Evolutionary conservation across 495 filamentous ascomycete species (phyloP).

Genomic region (Neurospora sublineolata): DNA sequence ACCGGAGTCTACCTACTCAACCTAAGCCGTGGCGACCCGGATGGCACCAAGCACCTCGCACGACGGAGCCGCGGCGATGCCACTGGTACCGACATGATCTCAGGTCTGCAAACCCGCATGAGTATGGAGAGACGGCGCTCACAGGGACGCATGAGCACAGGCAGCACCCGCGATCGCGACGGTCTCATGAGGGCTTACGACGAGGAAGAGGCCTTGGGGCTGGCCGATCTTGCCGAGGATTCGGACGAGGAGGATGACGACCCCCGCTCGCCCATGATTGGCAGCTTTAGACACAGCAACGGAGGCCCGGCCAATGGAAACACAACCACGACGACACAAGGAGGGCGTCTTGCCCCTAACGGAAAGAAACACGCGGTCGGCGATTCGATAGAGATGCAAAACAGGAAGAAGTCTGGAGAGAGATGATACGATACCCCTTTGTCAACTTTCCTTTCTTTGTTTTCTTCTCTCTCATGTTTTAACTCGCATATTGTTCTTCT

Average conservation of each 20-base stretch:
- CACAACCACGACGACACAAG: conserved; percentile 4
- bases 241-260: conserved; percentile 40
- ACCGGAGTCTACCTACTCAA: conserved; percentile 95
- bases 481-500: not conserved
- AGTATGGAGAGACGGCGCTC: conserved; percentile 80
- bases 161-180: conserved; percentile 58
- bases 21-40: conserved; percentile 78
- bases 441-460: not conserved
- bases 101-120: conserved; percentile 74
- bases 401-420: conserved; percentile 21
- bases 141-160: conserved; percentile 39
- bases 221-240: conserved; percentile 56
- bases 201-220: conserved; percentile 53
- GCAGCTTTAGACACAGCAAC: conserved; percentile 11
- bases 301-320: conserved; percentile 6
- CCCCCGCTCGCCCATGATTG: conserved; percentile 24
- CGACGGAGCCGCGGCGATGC: conserved; percentile 56
- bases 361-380: conserved; percentile 4
- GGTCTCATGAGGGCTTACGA: conserved; percentile 78
- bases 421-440: not conserved
- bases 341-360: not conserved
- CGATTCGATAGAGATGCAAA: conserved; percentile 33
- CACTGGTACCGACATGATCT: conserved; percentile 81
- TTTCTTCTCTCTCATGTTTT: not conserved
- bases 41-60: conserved; percentile 58